Percentiles rank a stretch among this genome's conserved stretches.
Conservation (phyloP, 208 protist species). For the Angomonas ambiguus region DNA sequence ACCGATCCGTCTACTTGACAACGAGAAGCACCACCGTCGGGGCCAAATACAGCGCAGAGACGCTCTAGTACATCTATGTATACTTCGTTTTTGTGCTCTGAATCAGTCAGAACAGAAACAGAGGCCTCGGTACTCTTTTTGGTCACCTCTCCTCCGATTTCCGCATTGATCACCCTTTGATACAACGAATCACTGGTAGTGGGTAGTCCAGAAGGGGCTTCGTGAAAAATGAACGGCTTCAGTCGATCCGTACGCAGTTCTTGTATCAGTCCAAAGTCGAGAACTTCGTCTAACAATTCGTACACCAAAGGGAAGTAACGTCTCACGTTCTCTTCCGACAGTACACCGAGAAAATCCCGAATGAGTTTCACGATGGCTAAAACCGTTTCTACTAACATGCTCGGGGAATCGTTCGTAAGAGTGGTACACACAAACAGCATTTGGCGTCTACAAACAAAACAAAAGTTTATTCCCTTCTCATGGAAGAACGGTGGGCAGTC, state of each 20-base stretch:
- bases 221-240: constrained; percentile 76
- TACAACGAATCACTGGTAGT: constrained; percentile 25
- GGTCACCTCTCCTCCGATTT: constrained; percentile 25
- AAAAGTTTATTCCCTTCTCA: constrained; percentile 81
- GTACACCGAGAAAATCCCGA: constrained; percentile 81
- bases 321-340: constrained; percentile 82
- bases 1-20: constrained; percentile 87
- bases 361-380: constrained; percentile 61
- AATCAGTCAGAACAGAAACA: constrained; percentile 35
- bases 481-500: constrained; percentile 56
- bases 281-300: constrained; percentile 91
- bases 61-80: constrained; percentile 89
- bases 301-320: constrained; percentile 90
- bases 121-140: constrained; percentile 29
- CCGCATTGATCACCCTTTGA: constrained; percentile 20
- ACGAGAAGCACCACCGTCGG: constrained; percentile 41
- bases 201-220: constrained; percentile 23
- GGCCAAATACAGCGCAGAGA: constrained; percentile 68
- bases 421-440: constrained; percentile 87
- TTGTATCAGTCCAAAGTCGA: constrained; percentile 86
- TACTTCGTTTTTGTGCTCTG: constrained; percentile 74
- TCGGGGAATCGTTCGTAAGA: constrained; percentile 60
- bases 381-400: constrained; percentile 72
- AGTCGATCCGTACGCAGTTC: constrained; percentile 67
- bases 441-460: constrained; percentile 54